Evolutionary conservation across 2,329 filamentous ascomycete genomes (phyloP).

Genomic region (Apiospora malaysiana): DNA sequence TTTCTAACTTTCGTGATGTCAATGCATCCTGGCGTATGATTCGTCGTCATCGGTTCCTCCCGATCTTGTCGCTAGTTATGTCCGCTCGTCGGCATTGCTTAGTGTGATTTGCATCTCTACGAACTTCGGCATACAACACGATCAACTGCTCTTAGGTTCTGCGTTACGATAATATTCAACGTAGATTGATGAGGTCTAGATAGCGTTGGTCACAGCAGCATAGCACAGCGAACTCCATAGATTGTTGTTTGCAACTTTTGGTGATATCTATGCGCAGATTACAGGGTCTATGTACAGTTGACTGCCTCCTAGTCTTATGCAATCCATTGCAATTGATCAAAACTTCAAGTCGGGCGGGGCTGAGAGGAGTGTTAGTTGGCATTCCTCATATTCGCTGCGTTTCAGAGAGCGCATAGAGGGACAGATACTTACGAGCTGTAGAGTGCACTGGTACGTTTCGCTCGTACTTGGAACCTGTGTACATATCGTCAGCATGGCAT

Average conservation of each 20-base stretch:
- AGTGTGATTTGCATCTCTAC: too few species aligned
- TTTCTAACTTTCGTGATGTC: neutral
- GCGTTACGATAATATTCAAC: neutral
- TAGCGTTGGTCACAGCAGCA: neutral
- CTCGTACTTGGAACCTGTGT: slow-evolving; percentile 89
- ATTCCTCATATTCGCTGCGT: neutral
- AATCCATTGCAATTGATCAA: slow-evolving; percentile 34
- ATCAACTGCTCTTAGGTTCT: too few species aligned
- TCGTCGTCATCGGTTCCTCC: too few species aligned
- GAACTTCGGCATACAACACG: too few species aligned
- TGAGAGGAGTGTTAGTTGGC: slow-evolving; percentile 36
- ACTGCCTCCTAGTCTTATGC: slow-evolving; percentile 22
- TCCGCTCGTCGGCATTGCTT: too few species aligned
- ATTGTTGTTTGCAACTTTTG: slow-evolving; percentile 23
- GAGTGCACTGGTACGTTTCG: slow-evolving; percentile 84
- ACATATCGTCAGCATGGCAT: slow-evolving; percentile 16
- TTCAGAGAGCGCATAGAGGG: neutral
- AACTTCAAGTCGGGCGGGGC: slow-evolving; percentile 59
- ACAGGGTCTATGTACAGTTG: slow-evolving; percentile 43
- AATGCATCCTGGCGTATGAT: neutral
- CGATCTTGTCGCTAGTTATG: too few species aligned
- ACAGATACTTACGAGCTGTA: slow-evolving; percentile 73
- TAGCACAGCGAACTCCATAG: neutral
- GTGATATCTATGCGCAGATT: slow-evolving; percentile 32
- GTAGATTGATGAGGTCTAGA: neutral